A percentile compares a stretch with the other conserved stretches of the same genome.
Conservation (phyloP, 306 rosid genomes). For the Hippophae gyantsensis region DNA sequence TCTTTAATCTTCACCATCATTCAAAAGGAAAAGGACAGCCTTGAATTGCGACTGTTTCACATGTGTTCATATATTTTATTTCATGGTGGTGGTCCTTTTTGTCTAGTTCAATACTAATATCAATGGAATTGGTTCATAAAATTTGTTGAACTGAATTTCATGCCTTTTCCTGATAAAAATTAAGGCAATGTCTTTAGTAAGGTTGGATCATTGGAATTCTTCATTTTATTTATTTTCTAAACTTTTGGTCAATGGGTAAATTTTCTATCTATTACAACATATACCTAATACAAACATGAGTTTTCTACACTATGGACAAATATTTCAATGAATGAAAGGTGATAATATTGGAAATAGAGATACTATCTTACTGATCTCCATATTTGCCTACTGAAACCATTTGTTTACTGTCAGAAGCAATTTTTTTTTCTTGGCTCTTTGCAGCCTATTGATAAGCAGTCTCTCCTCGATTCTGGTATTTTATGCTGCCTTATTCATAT, state of each 20-base stretch:
- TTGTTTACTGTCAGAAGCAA: not conserved
- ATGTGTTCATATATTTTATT: not conserved
- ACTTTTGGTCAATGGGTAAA: no score
- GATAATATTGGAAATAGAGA: not conserved
- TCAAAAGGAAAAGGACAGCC: conserved; percentile 13
- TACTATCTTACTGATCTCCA: not conserved
- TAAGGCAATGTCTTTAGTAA: no score
- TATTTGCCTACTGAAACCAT: not conserved
- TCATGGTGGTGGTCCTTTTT: not conserved
- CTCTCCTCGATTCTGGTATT: conserved; percentile 98
- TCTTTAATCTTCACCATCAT: conserved; percentile 9
- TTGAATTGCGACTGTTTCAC: conserved; percentile 1
- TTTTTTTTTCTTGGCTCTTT: conserved; percentile 5
- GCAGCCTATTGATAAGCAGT: conserved; percentile 97
- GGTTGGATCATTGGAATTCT: no score
- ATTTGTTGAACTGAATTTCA: no score
- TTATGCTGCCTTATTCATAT: conserved; percentile 93
- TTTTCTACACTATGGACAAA: not conserved
- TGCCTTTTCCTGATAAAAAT: no score
- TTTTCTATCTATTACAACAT: no score
- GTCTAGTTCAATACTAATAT: no score
- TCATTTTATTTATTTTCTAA: no score
- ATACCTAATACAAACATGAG: not conserved
- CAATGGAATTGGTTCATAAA: no score
- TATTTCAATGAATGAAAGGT: not conserved